phyloP scores from a whole-genome alignment of 2,329 filamentous ascomycete species.

The Pyrenochaeta sp. region DNA sequence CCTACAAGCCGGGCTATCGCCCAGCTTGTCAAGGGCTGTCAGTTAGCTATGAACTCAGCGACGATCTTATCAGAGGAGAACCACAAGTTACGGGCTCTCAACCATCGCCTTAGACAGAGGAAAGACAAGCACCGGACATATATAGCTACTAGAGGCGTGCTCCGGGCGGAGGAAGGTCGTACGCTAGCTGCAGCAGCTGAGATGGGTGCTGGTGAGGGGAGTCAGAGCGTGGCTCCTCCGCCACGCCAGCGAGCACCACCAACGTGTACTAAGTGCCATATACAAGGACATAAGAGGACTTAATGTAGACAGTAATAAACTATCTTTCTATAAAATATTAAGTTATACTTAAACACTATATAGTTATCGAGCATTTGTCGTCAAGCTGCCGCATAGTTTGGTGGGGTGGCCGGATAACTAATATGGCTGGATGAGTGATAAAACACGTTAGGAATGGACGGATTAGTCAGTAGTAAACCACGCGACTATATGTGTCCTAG shows the following conservation, averaged over 20 bases:
- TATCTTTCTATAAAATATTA: background rate
- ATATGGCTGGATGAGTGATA: too few species aligned
- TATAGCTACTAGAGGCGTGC: conserved; percentile 13
- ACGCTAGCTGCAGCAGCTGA: conserved; percentile 1
- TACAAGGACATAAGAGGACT: conserved; percentile 10
- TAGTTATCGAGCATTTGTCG: conserved; percentile 1
- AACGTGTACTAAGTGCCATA: conserved; percentile 13
- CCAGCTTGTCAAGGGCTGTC: conserved; percentile 23
- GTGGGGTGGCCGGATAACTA: background rate
- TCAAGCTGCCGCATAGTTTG: conserved; percentile 5
- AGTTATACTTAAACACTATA: conserved; percentile 3
- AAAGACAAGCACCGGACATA: conserved; percentile 6
- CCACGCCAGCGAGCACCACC: conserved; percentile 9
- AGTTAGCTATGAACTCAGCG: conserved; percentile 7
- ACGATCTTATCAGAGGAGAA: conserved; percentile 9
- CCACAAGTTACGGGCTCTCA: background rate
- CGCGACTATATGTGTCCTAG: too few species aligned
- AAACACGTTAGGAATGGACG: too few species aligned
- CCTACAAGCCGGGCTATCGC: conserved; percentile 18
- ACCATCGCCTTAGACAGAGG: background rate
- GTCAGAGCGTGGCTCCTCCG: background rate
- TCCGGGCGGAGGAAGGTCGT: background rate
- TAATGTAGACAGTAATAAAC: conserved; percentile 7
- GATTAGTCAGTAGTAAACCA: too few species aligned
- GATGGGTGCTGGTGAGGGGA: background rate